Conservation (phyloP, 2,329 filamentous ascomycete species). For the Chaetomium sp. region DNA sequence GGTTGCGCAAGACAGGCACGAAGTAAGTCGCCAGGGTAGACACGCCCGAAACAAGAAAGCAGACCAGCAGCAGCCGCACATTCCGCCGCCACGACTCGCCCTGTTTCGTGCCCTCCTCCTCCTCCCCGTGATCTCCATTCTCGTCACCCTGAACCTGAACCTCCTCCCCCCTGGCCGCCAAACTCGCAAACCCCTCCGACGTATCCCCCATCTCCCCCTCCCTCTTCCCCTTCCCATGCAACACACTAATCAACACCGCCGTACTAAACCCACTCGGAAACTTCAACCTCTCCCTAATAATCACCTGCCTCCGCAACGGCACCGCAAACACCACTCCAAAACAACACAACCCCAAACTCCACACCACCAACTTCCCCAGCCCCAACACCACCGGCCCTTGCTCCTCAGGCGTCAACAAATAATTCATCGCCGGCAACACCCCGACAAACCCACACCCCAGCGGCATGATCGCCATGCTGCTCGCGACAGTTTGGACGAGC, state of each 20-base stretch:
- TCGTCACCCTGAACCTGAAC: constrained; percentile 17
- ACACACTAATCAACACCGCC: constrained; percentile 81
- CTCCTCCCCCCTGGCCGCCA: constrained; percentile 21
- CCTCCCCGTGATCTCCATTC: constrained; percentile 21
- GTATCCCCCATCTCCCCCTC: neutral
- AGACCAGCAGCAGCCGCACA: constrained; percentile 48
- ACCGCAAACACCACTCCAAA: constrained; percentile 97
- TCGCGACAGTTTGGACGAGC: constrained; percentile 89
- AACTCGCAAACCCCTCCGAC: constrained; percentile 25
- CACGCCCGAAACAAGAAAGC: constrained; percentile 53
- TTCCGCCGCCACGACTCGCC: constrained; percentile 37
- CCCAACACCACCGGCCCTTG: constrained; percentile 67
- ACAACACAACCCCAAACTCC: constrained; percentile 89
- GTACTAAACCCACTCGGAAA: constrained; percentile 96
- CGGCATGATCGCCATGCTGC: constrained; percentile 94
- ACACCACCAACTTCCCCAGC: constrained; percentile 73
- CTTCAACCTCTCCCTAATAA: constrained; percentile 83
- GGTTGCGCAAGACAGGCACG: constrained; percentile 70
- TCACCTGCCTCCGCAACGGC: constrained; percentile 77
- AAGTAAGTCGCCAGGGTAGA: constrained; percentile 87
- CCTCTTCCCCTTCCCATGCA: constrained; percentile 57
- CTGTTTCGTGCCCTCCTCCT: constrained; percentile 27
- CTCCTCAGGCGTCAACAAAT: constrained; percentile 70
- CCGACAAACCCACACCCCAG: constrained; percentile 93
- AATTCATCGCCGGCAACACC: constrained; percentile 83